Evolutionary conservation across 179 eudicot genomes (phyloP).

Genomic region (Corrigiola litoralis): DNA sequence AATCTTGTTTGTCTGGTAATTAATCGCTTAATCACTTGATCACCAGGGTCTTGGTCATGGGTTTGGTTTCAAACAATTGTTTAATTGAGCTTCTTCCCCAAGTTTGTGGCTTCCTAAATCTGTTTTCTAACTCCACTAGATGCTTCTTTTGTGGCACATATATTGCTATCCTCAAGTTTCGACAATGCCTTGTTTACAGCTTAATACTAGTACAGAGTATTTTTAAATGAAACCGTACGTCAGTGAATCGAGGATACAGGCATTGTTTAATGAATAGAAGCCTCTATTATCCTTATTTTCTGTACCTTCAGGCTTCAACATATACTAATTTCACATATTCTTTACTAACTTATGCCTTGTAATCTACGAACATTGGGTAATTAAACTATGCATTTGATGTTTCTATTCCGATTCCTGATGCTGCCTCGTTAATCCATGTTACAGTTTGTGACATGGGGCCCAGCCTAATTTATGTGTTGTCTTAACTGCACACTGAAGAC

Average conservation of each 20-base stretch:
- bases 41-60: slow-evolving; percentile 14
- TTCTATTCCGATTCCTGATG: slow-evolving; percentile 88
- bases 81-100: neutral
- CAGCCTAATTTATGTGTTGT: slow-evolving; percentile 33
- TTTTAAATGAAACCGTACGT: slow-evolving; percentile 10
- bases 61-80: neutral
- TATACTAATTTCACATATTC: slow-evolving; percentile 46
- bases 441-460: slow-evolving; percentile 32
- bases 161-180: slow-evolving; percentile 40
- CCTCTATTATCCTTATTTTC: slow-evolving; percentile 64
- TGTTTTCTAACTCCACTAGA: slow-evolving; percentile 30
- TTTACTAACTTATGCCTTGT: slow-evolving; percentile 33
- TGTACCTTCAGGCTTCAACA: slow-evolving; percentile 77
- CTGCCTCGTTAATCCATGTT: slow-evolving; percentile 28
- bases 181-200: slow-evolving; percentile 33
- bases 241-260: slow-evolving; percentile 37
- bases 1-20: slow-evolving; percentile 38
- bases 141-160: slow-evolving; percentile 49
- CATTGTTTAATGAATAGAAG: slow-evolving; percentile 57
- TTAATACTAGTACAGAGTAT: slow-evolving; percentile 9
- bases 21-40: slow-evolving; percentile 32
- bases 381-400: slow-evolving; percentile 78
- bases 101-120: too few species aligned
- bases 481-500: slow-evolving; percentile 41
- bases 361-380: slow-evolving; percentile 36